Evolutionary conservation across 176 grass and related monocot species (phyloP).

Genomic region (Oryza meridionalis): DNA sequence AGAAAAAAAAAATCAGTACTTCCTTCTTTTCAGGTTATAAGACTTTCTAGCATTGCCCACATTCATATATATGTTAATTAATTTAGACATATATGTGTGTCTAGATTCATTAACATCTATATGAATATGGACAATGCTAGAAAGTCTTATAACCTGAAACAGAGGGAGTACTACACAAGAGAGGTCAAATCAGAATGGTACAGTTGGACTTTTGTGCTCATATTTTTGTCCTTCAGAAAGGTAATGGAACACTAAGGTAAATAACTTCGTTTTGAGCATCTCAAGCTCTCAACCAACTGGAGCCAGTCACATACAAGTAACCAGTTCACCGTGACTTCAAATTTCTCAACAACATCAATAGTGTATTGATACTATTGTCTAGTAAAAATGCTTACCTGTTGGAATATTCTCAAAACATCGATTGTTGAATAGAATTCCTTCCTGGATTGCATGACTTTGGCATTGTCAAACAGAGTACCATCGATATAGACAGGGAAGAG

Average conservation of each 20-base stretch:
- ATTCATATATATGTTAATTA: no score
- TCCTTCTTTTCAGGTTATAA: no score
- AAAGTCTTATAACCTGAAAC: no score
- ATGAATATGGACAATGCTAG: no score
- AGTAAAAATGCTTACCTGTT: conserved; percentile 55
- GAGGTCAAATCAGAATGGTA: conserved; percentile 3
- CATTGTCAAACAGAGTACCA: conserved; percentile 89
- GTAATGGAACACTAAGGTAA: background rate
- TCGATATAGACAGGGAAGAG: conserved; percentile 90
- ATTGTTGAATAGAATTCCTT: conserved; percentile 79
- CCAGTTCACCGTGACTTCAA: background rate
- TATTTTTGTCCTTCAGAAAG: conserved; percentile 26
- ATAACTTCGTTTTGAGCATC: conserved; percentile 2
- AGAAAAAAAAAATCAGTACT: background rate
- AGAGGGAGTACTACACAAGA: conserved; percentile 7
- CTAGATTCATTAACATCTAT: no score
- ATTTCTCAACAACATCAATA: background rate
- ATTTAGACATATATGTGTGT: no score
- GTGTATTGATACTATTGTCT: background rate
- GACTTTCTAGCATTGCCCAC: no score
- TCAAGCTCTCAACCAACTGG: background rate
- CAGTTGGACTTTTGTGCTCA: background rate
- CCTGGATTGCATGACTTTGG: conserved; percentile 72
- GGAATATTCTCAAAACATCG: conserved; percentile 71
- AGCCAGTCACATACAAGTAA: conserved; percentile 7